These are phyloP conservation scores for maize (Zea mays) DNA, from an alignment of 176 grass and related monocot species.

Conservation along the genomic window Zm-B73-REFERENCE-NAM-5.0 NC_050100.1:63620001-63620500, in stretches of 20 bases:
- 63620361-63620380: constrained; percentile 57
- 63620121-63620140: constrained; percentile 79
- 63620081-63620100: constrained; percentile 67
- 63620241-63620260: constrained; percentile 55
- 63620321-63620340: constrained; percentile 60
- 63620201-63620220: no score
- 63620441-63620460: no score
- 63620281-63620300: constrained; percentile 59
- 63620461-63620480: no score
- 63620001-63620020: not conserved
- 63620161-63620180: not conserved
- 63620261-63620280: constrained; percentile 66
- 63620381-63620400: constrained; percentile 77
- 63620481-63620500: not conserved
- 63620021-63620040: no score
- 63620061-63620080: constrained; percentile 84
- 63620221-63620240: constrained; percentile 58
- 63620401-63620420: constrained; percentile 36
- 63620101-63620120: constrained; percentile 81
- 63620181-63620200: no score
- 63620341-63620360: constrained; percentile 53
- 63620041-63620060: constrained; percentile 33
- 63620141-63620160: constrained; percentile 44
- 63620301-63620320: constrained; percentile 60
- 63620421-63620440: not conserved